Evolutionary conservation across 176 grass and related monocot species (phyloP), one percentile per base, ranked within the genome.

Genomic region (Hyparrhenia diplandra): DNA sequence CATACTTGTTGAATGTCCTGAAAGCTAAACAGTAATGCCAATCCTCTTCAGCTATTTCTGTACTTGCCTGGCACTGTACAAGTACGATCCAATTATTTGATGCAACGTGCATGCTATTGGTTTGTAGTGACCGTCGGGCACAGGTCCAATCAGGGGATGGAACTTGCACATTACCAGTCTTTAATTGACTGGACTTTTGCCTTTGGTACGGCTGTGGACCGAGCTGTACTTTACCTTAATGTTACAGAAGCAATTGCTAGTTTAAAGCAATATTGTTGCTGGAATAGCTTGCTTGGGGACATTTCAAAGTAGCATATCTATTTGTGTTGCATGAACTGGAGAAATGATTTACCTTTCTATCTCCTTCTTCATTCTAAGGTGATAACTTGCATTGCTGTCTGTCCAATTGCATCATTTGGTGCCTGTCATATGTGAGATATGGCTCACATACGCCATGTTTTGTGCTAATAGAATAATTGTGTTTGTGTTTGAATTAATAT

Each of bases 171-270:
- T 77, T 39, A 69, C 62, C 76, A n/a, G 34, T 76, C 49, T 59
- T 76, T 76, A 31, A 20, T 45, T 59, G 47, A 45, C 47, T 32
- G 36, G 12, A 60, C 82, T 60, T 84, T 67, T 43, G 9, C 82
- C 67, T 83, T 64, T 39, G 11, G 72, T 76, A 43, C 32, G 12
- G 34, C 20, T 13, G 24, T 13, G 35, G 46, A 40, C 32, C 5
- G 11, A 31, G 79, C 37, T 62, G 37, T 39, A 46, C 49, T 71
- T 71, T 16, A 36, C 21, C 12, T 7, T 47, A 30, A 43, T 61
- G 4, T 25, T 37, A 58, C 12, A 8, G 31, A 40, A 66, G 12
- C 71, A 40, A 18, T 2, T 67, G 23, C 18, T 27, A 36, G 20
- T 55, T 80, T 36, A 23, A 41, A 10, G 29, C 28, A 54, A 46